A percentile compares a stretch with the other conserved stretches of the same genome.
Conservation (phyloP, 2,329 filamentous ascomycete genomes). For the Nannizziopsis barbatae region DNA sequence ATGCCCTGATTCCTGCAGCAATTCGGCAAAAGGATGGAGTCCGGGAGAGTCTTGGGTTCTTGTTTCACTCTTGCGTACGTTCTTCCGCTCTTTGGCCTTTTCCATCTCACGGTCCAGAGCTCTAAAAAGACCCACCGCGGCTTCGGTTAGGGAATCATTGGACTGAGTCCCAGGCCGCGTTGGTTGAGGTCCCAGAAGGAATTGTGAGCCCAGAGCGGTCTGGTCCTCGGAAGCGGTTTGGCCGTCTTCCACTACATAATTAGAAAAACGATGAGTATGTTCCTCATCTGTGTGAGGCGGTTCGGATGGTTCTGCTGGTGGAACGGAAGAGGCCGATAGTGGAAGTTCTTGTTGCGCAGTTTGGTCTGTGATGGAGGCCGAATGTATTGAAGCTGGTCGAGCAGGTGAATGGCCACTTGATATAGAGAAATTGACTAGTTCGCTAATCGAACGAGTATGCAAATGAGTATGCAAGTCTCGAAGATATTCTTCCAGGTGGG, state of each 20-base stretch:
- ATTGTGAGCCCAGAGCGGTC: neutral
- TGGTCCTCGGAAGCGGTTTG: neutral
- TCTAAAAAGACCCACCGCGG: conserved; percentile 25
- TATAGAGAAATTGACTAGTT: neutral
- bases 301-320: neutral
- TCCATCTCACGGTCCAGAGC: conserved; percentile 21
- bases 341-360: neutral
- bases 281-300: neutral
- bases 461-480: neutral
- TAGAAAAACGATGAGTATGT: neutral
- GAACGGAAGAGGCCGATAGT: neutral
- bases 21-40: conserved; percentile 4
- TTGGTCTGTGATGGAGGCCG: neutral
- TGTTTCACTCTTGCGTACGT: neutral
- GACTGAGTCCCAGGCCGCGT: neutral
- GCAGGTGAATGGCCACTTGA: no score
- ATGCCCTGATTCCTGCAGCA: conserved; percentile 4
- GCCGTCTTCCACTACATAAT: neutral
- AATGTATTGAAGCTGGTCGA: neutral
- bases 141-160: conserved; percentile 21
- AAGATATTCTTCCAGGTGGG: neutral
- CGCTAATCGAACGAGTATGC: neutral
- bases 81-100: conserved; percentile 18
- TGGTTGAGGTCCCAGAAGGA: neutral
- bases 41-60: neutral